Percentiles rank a stretch among this genome's conserved stretches.
Conservation (phyloP, 2,329 filamentous ascomycete genomes). For the Balansia obtecta region DNA sequence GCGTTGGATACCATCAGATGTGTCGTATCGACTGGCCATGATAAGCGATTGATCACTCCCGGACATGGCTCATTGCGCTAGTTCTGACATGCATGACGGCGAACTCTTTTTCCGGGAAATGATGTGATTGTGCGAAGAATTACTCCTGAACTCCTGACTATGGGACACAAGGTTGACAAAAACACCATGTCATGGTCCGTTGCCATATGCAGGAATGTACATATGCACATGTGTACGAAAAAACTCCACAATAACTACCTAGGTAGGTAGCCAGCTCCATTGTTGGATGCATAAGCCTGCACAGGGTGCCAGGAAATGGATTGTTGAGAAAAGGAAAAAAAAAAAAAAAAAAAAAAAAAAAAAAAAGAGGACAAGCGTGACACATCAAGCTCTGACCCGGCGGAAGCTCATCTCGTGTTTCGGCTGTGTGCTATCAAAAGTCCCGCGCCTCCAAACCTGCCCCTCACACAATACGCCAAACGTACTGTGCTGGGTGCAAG, state of each 20-base stretch:
- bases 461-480: not conserved
- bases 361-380: too few species aligned
- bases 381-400: not conserved
- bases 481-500: not conserved
- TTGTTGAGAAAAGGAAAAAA: too few species aligned
- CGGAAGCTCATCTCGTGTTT: not conserved
- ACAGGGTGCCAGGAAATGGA: too few species aligned
- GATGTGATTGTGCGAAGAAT: not conserved
- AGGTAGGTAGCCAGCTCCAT: too few species aligned
- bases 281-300: too few species aligned
- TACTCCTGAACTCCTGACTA: not conserved
- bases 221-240: too few species aligned
- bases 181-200: not conserved
- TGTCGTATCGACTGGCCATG: not conserved
- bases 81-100: not conserved
- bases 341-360: too few species aligned
- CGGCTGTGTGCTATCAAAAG: not conserved
- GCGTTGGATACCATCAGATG: not conserved
- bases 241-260: too few species aligned
- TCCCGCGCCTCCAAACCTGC: not conserved
- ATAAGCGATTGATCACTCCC: not conserved
- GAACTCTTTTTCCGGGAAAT: not conserved
- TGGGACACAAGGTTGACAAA: too few species aligned
- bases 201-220: too few species aligned
- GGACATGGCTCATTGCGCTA: not conserved